phyloP scores from a whole-genome alignment of 169 alveolate species.

The Plasmodium billcollinsi region DNA sequence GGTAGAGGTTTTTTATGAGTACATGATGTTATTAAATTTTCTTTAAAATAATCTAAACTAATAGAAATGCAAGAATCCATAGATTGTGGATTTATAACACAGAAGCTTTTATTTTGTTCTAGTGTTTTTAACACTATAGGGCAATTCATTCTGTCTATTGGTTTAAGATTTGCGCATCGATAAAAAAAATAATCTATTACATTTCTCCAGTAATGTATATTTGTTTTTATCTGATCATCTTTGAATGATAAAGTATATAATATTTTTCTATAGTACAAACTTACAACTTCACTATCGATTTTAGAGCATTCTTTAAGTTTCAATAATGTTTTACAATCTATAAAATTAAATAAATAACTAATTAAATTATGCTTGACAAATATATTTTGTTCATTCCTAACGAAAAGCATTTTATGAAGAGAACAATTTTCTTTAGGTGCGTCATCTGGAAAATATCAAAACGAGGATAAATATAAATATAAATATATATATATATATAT shows the following conservation, averaged over 20 bases:
- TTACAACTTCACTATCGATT: constrained; percentile 76
- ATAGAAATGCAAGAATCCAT: constrained; percentile 79
- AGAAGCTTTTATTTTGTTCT: constrained; percentile 79
- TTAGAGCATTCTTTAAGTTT: constrained; percentile 77
- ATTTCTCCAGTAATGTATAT: constrained; percentile 82
- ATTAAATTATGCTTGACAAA: constrained; percentile 66
- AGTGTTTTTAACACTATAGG: constrained; percentile 66
- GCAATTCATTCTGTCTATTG: constrained; percentile 80
- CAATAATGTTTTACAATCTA: constrained; percentile 66
- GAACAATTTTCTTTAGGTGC: constrained; percentile 70
- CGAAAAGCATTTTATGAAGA: constrained; percentile 36
- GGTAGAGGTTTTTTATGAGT: constrained; percentile 84
- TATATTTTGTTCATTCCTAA: constrained; percentile 27
- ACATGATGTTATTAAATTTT: constrained; percentile 81
- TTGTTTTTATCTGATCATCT: constrained; percentile 78
- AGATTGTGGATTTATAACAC: constrained; percentile 79
- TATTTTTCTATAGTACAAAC: constrained; percentile 78
- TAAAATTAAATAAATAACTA: constrained; percentile 61
- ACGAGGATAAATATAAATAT: not conserved
- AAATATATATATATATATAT: constrained; percentile 1
- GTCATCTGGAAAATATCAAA: constrained; percentile 13
- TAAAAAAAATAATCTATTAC: constrained; percentile 80
- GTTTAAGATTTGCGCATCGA: constrained; percentile 76
- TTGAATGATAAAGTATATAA: constrained; percentile 80
- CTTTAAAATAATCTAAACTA: constrained; percentile 81